These are phyloP conservation scores for Funneliformis caledonium DNA, from an alignment of 371 early-diverging fungal species.

Conservation along the genomic window DNA sequence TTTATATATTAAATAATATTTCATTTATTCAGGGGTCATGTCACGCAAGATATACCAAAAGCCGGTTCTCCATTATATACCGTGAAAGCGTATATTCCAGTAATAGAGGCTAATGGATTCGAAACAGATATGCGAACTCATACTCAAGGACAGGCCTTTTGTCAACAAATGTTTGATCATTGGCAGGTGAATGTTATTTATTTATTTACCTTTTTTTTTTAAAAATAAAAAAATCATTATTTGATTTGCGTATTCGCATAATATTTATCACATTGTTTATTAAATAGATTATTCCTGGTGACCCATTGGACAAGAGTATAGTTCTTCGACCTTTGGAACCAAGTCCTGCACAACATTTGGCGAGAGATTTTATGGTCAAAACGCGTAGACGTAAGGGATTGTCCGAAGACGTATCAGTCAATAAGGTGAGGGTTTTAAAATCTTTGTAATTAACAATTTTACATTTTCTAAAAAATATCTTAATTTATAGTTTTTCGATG, in stretches of 20 bases:
- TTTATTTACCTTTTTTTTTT: constrained; percentile 1
- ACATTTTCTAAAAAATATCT: not conserved
- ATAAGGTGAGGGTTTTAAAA: constrained; percentile 54
- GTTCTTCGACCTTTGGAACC: constrained; percentile 91
- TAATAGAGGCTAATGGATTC: constrained; percentile 95
- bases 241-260: not conserved
- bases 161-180: constrained; percentile 94
- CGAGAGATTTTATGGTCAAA: constrained; percentile 97
- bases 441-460: too few relatives aligned
- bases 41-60: constrained; percentile 93
- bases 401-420: constrained; percentile 86
- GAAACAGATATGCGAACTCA: constrained; percentile 96
- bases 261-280: not conserved
- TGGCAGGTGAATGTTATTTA: constrained; percentile 70
- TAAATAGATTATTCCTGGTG: constrained; percentile 90
- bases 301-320: constrained; percentile 90
- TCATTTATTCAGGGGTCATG: constrained; percentile 80
- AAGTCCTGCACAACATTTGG: constrained; percentile 83
- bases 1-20: not conserved
- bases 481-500: constrained; percentile 75
- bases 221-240: not conserved
- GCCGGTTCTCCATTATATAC: constrained; percentile 95
- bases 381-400: constrained; percentile 93
- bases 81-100: constrained; percentile 93
- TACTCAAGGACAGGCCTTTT: constrained; percentile 96